A percentile compares a stretch with the other conserved stretches of the same genome.
Evolutionary conservation across 140 eudicot species (phyloP).

Genomic region (Senecio squalidus): DNA sequence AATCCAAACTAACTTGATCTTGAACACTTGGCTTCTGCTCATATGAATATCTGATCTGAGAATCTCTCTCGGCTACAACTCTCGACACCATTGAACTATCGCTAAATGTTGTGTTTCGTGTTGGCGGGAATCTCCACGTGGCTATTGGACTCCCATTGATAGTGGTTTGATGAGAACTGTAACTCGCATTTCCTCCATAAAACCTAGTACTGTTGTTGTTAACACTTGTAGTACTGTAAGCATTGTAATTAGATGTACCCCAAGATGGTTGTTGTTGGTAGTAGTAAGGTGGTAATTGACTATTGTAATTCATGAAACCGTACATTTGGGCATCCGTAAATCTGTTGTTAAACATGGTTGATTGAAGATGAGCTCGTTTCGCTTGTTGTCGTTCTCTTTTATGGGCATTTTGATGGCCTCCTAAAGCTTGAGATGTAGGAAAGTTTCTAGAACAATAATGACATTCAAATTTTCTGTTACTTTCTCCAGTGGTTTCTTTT

Average conservation of each 20-base stretch:
- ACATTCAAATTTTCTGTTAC: constrained; percentile 64
- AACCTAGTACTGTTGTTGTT: constrained; percentile 18
- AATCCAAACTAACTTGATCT: constrained; percentile 87
- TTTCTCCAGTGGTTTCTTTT: constrained; percentile 34
- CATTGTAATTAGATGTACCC: constrained; percentile 7
- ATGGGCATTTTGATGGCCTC: constrained; percentile 97
- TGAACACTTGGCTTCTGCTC: constrained; percentile 35
- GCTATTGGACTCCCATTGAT: constrained; percentile 57
- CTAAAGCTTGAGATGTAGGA: constrained; percentile 87
- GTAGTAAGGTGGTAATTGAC: constrained; percentile 17
- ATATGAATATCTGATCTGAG: constrained; percentile 26
- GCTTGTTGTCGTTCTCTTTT: constrained; percentile 86
- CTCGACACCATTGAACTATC: constrained; percentile 17
- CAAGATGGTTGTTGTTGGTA: constrained; percentile 20
- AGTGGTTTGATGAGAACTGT: constrained; percentile 29
- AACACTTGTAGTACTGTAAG: constrained; percentile 1
- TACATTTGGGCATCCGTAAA: constrained; percentile 32
- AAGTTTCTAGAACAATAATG: constrained; percentile 80
- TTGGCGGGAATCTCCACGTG: constrained; percentile 42
- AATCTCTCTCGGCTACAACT: constrained; percentile 9
- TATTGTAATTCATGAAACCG: constrained; percentile 45
- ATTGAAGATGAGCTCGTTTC: constrained; percentile 58
- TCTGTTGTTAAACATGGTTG: constrained; percentile 33
- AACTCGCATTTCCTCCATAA: constrained; percentile 23
- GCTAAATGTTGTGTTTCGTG: constrained; percentile 8